A percentile compares a stretch with the other conserved stretches of the same genome.
Evolutionary conservation across 129 eudicot genomes (phyloP).

Genomic region (Lactuca sativa): DNA sequence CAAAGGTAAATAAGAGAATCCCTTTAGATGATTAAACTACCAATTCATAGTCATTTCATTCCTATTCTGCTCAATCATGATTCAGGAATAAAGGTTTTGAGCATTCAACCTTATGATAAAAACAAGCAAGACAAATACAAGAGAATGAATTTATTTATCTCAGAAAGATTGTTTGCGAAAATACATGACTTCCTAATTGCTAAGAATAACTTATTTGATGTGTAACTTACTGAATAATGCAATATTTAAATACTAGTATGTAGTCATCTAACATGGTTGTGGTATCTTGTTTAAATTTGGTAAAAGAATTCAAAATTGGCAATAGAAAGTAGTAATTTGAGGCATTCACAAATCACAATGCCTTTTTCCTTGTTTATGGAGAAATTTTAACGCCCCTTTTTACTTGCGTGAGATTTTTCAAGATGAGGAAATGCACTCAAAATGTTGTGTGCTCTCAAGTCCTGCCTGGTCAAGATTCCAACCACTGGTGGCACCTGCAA

Average conservation of each 20-base stretch:
- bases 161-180: slow-evolving; percentile 10
- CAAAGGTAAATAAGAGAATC: too few species aligned
- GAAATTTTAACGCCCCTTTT: slow-evolving; percentile 46
- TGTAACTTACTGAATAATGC: slow-evolving; percentile 30
- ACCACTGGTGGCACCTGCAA: slow-evolving; percentile 83
- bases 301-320: slow-evolving; percentile 39
- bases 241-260: slow-evolving; percentile 16
- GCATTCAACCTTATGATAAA: background rate
- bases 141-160: slow-evolving; percentile 8
- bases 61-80: background rate
- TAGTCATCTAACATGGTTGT: slow-evolving; percentile 13
- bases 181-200: background rate
- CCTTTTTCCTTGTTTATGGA: background rate
- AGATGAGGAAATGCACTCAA: slow-evolving; percentile 66
- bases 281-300: slow-evolving; percentile 26
- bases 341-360: background rate
- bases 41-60: background rate
- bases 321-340: slow-evolving; percentile 13
- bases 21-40: background rate
- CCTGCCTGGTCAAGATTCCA: slow-evolving; percentile 97
- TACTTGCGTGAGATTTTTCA: slow-evolving; percentile 49
- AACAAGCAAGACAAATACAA: background rate
- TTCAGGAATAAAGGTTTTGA: too few species aligned
- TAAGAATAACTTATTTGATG: slow-evolving; percentile 22
- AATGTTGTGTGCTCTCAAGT: slow-evolving; percentile 89